These are phyloP conservation scores for Sanghuangporus sanghuang DNA, from an alignment of 1,284 basidiomycete species.

Conservation along the genomic window DNA sequence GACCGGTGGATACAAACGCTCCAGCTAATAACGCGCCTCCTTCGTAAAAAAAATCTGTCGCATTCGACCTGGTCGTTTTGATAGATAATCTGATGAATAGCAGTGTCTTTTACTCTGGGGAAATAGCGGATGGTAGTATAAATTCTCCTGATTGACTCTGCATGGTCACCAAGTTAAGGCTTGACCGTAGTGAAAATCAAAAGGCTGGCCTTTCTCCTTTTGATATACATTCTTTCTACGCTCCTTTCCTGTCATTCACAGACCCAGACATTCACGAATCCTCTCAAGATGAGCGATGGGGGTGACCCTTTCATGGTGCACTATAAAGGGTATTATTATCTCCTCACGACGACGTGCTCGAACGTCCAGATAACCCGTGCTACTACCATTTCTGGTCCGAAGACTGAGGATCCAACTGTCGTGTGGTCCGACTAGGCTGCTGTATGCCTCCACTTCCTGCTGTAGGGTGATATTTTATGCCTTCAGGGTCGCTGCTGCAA, in stretches of 20 bases:
- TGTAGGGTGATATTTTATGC: neutral
- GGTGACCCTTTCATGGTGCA: conserved; percentile 36
- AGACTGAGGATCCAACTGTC: conserved; percentile 32
- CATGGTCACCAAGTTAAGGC: no score
- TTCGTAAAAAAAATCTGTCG: no score
- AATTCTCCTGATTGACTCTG: no score
- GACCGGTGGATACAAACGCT: no score
- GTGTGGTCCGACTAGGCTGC: conserved; percentile 33
- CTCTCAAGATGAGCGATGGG: conserved; percentile 28
- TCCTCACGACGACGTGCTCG: conserved; percentile 36
- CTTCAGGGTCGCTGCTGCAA: conserved; percentile 32
- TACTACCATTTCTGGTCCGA: conserved; percentile 33
- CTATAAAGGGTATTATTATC: conserved; percentile 31
- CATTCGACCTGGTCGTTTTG: no score
- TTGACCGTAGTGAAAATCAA: no score
- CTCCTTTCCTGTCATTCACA: neutral
- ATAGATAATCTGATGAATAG: no score
- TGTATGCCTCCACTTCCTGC: neutral
- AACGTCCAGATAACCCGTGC: conserved; percentile 35
- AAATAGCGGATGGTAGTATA: no score
- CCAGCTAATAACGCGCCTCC: no score
- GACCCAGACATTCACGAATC: neutral
- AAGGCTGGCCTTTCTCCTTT: no score
- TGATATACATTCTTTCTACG: no score
- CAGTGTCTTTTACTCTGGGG: no score